These are phyloP conservation scores for Suhomyces yuchorum DNA, from an alignment of 1,139 yeast genomes.

Conservation along the genomic window DNA sequence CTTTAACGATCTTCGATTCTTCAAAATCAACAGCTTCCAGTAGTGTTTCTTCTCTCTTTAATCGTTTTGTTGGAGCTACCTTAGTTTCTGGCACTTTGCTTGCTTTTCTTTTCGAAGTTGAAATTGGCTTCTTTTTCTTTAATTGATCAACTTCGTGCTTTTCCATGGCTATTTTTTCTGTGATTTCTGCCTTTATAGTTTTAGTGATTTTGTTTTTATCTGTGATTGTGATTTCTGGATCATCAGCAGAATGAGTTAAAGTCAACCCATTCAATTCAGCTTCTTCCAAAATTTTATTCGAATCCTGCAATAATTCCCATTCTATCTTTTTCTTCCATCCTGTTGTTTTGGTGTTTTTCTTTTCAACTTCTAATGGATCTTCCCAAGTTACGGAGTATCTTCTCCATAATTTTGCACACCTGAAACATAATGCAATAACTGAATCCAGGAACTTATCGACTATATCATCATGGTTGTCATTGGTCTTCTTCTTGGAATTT, in stretches of 20 bases:
- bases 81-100: constrained; percentile 1
- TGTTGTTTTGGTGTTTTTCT: constrained; percentile 42
- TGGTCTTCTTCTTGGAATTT: constrained; percentile 12
- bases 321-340: constrained; percentile 69
- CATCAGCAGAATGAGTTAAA: constrained; percentile 12
- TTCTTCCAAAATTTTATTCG: constrained; percentile 58
- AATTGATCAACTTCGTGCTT: constrained; percentile 6
- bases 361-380: constrained; percentile 68
- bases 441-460: constrained; percentile 20
- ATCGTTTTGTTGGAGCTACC: background rate
- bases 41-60: constrained; percentile 4
- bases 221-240: constrained; percentile 4
- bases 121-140: constrained; percentile 7
- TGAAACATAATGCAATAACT: constrained; percentile 65
- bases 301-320: constrained; percentile 69
- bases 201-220: constrained; percentile 8
- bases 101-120: constrained; percentile 7
- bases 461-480: constrained; percentile 27
- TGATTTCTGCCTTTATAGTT: constrained; percentile 1
- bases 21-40: background rate
- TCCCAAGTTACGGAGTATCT: constrained; percentile 91
- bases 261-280: constrained; percentile 21
- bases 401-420: constrained; percentile 93
- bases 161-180: background rate
- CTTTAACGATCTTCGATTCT: background rate